Percentiles rank a stretch among this genome's conserved stretches.
These are phyloP conservation scores for Leucosporidium yakuticum DNA, from an alignment of 768 basidiomycete species.

Conservation along the genomic window DNA sequence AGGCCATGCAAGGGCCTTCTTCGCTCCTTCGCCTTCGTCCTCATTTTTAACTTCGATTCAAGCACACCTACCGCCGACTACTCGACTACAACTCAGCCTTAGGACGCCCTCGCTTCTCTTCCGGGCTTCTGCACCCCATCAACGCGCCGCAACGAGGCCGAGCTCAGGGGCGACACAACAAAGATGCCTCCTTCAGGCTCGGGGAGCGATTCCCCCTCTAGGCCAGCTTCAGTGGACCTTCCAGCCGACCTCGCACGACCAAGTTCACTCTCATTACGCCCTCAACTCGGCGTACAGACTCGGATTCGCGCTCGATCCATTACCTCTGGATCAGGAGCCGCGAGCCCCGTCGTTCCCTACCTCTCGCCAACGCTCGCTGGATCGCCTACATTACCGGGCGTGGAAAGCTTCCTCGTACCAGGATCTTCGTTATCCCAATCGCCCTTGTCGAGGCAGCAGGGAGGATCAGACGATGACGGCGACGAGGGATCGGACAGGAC, in stretches of 20 bases:
- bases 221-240: neutral
- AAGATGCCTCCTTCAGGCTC: too few relatives aligned
- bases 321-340: conserved; percentile 13
- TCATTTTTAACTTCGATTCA: too few relatives aligned
- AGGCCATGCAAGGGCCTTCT: too few relatives aligned
- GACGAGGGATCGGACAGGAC: neutral
- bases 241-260: conserved; percentile 9
- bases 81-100: too few relatives aligned
- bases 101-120: too few relatives aligned
- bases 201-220: too few relatives aligned
- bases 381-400: conserved; percentile 11
- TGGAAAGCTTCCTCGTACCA: neutral
- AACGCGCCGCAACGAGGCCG: too few relatives aligned
- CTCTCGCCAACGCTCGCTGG: conserved; percentile 23
- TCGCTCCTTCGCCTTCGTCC: too few relatives aligned
- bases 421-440: neutral
- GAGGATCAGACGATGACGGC: conserved; percentile 1
- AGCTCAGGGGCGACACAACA: too few relatives aligned
- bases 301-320: conserved; percentile 23
- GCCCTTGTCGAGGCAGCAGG: too few relatives aligned
- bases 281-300: conserved; percentile 9
- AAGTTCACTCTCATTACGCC: conserved; percentile 11
- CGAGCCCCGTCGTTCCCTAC: neutral
- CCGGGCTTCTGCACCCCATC: too few relatives aligned
- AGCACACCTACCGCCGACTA: too few relatives aligned